Percentiles rank a stretch among this genome's conserved stretches.
phyloP scores from a whole-genome alignment of 306 rosid genomes.

The Pterocarpus macrocarpus region DNA sequence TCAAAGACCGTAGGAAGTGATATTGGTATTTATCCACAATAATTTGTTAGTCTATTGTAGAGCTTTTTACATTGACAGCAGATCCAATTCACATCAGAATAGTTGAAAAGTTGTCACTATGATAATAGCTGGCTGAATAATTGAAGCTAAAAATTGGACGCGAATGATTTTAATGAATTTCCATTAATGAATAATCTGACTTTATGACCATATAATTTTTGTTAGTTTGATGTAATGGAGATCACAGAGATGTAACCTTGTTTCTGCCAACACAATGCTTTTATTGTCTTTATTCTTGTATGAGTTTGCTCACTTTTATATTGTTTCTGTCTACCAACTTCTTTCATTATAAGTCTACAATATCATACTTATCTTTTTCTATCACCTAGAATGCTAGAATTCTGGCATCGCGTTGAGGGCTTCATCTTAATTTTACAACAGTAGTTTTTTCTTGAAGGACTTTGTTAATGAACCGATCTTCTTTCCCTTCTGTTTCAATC shows the following conservation, averaged over 20 bases:
- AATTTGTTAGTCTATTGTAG: neutral
- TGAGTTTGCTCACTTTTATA: neutral
- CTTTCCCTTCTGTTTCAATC: conserved; percentile 2
- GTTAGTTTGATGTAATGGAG: neutral
- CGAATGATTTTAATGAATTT: neutral
- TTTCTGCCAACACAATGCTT: neutral
- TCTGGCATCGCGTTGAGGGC: neutral
- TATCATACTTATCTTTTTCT: neutral
- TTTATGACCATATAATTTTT: neutral
- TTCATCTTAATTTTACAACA: neutral
- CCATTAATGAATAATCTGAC: neutral
- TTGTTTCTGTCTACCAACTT: neutral
- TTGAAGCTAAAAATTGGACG: conserved; percentile 9
- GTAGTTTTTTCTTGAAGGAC: neutral
- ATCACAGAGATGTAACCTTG: conserved; percentile 2
- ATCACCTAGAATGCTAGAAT: neutral
- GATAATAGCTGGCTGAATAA: neutral
- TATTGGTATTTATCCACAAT: neutral
- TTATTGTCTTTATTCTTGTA: neutral
- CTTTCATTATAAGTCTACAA: neutral
- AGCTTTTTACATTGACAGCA: neutral
- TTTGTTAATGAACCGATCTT: conserved; percentile 15
- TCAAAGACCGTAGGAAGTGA: conserved; percentile 2
- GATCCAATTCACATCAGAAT: neutral
- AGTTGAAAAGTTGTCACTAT: neutral